Conservation (phyloP, 192 early-diverging fungal species). For the Backusella luteola region DNA sequence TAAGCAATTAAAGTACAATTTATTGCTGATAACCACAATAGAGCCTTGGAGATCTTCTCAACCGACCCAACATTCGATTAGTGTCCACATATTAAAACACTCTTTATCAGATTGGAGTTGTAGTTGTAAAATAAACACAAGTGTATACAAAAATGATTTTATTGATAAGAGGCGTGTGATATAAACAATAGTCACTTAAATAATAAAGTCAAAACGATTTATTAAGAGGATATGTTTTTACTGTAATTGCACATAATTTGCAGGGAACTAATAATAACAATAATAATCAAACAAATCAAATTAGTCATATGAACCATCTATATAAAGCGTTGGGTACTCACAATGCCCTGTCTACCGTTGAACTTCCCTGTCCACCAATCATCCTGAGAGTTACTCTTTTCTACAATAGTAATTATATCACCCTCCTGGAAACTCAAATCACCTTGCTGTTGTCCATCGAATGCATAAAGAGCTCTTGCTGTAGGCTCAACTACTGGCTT, state of each 20-base stretch:
- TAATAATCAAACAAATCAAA: not conserved
- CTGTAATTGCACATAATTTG: not conserved
- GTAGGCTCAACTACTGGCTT: not conserved
- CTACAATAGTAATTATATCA: constrained; percentile 40
- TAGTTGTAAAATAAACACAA: no score
- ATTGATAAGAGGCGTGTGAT: not conserved
- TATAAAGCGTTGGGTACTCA: not conserved
- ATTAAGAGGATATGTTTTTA: not conserved
- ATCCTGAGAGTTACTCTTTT: constrained; percentile 39
- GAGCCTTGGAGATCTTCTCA: no score
- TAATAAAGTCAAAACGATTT: not conserved
- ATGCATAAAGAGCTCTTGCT: constrained; percentile 40
- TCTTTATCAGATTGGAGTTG: no score
- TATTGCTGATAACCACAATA: no score
- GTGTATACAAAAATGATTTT: no score
- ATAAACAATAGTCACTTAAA: not conserved
- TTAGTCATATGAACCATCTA: not conserved
- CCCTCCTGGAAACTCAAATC: constrained; percentile 42
- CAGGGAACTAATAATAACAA: constrained; percentile 5
- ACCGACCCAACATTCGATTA: no score
- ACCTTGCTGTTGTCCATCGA: constrained; percentile 32
- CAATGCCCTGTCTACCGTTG: constrained; percentile 23
- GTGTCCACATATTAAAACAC: no score
- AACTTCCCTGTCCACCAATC: constrained; percentile 46
- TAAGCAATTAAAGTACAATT: no score